Percentiles rank a stretch among this genome's conserved stretches.
phyloP scores from a whole-genome alignment of 805 yeast genomes.

The Starmera pachycereana region DNA sequence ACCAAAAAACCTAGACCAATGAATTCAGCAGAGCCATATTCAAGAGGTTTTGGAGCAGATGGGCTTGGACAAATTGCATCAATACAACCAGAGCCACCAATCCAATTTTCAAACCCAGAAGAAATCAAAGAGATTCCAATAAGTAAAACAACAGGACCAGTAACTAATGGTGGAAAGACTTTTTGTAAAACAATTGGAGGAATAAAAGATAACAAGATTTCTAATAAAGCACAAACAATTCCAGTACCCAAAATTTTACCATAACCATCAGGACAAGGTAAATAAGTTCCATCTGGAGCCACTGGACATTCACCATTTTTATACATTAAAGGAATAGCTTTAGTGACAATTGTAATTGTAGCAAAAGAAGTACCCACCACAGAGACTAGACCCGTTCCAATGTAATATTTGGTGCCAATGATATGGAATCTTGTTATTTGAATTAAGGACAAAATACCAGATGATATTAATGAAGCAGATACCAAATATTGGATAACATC shows the following conservation, averaged over 20 bases:
- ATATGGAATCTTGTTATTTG: slow-evolving; percentile 79
- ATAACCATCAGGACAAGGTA: slow-evolving; percentile 85
- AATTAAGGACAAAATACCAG: slow-evolving; percentile 59
- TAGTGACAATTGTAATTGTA: slow-evolving; percentile 69
- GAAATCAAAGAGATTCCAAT: slow-evolving; percentile 65
- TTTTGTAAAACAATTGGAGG: slow-evolving; percentile 66
- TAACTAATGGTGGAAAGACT: slow-evolving; percentile 81
- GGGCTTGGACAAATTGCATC: slow-evolving; percentile 34
- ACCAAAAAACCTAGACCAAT: slow-evolving; percentile 84
- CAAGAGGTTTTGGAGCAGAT: slow-evolving; percentile 43
- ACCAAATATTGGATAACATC: slow-evolving; percentile 50
- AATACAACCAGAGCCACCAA: slow-evolving; percentile 72
- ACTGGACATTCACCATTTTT: slow-evolving; percentile 53
- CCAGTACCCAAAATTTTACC: slow-evolving; percentile 82
- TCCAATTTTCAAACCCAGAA: slow-evolving; percentile 76
- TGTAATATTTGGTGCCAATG: slow-evolving; percentile 57
- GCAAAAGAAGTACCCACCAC: slow-evolving; percentile 91
- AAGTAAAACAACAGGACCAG: slow-evolving; percentile 85
- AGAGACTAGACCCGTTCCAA: slow-evolving; percentile 84
- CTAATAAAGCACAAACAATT: slow-evolving; percentile 65
- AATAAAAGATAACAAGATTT: slow-evolving; percentile 61
- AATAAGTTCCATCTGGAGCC: slow-evolving; percentile 49
- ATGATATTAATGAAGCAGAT: slow-evolving; percentile 61
- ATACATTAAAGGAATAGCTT: slow-evolving; percentile 78
- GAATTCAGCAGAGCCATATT: slow-evolving; percentile 83